phyloP scores from a whole-genome alignment of 2,329 filamentous ascomycete genomes.

The Colletotrichum liriopes region DNA sequence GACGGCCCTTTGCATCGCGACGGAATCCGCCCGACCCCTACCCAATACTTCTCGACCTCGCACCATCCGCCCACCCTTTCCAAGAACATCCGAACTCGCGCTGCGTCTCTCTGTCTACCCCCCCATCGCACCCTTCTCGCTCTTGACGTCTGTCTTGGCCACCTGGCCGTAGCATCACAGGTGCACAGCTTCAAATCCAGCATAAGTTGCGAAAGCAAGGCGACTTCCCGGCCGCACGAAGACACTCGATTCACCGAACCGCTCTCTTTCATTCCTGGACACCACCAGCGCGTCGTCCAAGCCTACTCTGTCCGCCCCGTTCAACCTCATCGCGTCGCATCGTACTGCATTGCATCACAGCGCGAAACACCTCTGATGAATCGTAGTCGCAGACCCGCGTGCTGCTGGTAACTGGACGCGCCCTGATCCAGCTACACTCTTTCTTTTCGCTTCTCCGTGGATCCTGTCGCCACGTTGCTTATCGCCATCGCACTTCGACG shows the following conservation, averaged over 20 bases:
- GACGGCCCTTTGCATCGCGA: background rate
- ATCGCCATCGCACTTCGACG: constrained; percentile 21
- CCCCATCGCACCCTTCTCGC: background rate
- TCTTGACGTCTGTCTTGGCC: constrained; percentile 27
- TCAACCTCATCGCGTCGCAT: constrained; percentile 10
- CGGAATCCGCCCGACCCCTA: background rate
- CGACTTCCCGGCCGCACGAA: background rate
- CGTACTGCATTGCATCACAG: constrained; percentile 8
- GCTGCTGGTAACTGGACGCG: constrained; percentile 33
- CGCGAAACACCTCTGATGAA: constrained; percentile 24
- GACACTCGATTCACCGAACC: background rate
- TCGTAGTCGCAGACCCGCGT: constrained; percentile 1
- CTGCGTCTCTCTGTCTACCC: constrained; percentile 17
- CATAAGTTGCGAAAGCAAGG: background rate
- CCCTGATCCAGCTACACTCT: constrained; percentile 20
- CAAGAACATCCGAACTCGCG: constrained; percentile 18
- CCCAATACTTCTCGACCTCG: background rate
- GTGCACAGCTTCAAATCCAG: background rate
- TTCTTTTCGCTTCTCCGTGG: constrained; percentile 22
- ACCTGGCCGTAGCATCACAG: constrained; percentile 10
- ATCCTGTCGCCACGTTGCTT: constrained; percentile 28
- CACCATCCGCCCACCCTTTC: background rate
- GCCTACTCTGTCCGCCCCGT: background rate
- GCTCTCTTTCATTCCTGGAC: background rate
- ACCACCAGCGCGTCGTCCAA: background rate